phyloP scores from a whole-genome alignment of 179 eudicot species.

The Amaranthus tricolor region DNA sequence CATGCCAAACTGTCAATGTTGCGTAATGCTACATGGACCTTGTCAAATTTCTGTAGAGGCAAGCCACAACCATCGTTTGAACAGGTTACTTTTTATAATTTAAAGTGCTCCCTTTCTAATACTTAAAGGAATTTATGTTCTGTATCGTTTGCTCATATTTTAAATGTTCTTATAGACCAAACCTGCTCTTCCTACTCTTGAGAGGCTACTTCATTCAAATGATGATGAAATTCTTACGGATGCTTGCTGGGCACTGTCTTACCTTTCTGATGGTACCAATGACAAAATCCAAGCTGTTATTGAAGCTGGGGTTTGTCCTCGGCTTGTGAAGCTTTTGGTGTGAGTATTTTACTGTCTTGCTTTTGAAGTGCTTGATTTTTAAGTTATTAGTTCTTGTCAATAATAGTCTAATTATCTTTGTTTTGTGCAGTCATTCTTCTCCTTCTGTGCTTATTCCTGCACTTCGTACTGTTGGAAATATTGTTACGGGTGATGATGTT shows the following conservation, averaged over 20 bases:
- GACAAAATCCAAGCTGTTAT: conserved; percentile 81
- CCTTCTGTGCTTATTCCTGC: conserved; percentile 77
- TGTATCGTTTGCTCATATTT: background rate
- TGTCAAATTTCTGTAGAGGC: conserved; percentile 77
- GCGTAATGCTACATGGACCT: conserved; percentile 77
- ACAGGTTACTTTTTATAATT: conserved; percentile 34
- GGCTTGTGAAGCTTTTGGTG: conserved; percentile 66
- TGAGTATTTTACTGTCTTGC: conserved; percentile 28
- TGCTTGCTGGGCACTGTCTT: conserved; percentile 90
- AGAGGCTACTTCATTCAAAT: conserved; percentile 55
- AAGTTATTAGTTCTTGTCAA: background rate
- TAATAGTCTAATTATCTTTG: conserved; percentile 15
- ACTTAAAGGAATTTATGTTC: too few relatives aligned
- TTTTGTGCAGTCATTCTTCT: conserved; percentile 49
- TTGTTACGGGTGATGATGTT: conserved; percentile 79
- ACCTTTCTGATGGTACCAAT: conserved; percentile 78
- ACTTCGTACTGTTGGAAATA: conserved; percentile 79
- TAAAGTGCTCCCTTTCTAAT: too few relatives aligned
- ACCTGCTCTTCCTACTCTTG: conserved; percentile 71
- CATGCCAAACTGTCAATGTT: conserved; percentile 64
- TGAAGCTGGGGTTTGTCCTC: conserved; percentile 65
- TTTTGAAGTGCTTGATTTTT: background rate
- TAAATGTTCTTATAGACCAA: conserved; percentile 33
- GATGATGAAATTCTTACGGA: conserved; percentile 79
- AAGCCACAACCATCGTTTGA: conserved; percentile 69